A percentile compares a stretch with the other conserved stretches of the same genome.
Evolutionary conservation across 2,329 filamentous ascomycete species (phyloP).

Genomic region (Nigrospora oryzae): DNA sequence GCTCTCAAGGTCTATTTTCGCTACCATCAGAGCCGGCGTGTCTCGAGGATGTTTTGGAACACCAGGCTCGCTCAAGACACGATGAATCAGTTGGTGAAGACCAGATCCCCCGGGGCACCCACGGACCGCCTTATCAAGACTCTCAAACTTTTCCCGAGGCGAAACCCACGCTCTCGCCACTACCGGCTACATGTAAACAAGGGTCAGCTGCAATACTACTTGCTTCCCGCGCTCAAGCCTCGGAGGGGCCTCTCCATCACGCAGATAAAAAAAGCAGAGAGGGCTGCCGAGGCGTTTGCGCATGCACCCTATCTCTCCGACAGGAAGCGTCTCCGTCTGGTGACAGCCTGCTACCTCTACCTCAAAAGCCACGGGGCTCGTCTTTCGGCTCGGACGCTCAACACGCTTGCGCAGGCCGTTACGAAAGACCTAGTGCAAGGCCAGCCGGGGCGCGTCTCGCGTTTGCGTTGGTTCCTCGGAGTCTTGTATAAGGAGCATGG

Average conservation of each 20-base stretch:
- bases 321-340: slow-evolving; percentile 16
- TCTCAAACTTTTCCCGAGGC: slow-evolving; percentile 6
- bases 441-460: slow-evolving; percentile 21
- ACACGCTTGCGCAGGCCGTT: slow-evolving; percentile 21
- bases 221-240: too few relatives aligned
- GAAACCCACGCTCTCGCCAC: too few relatives aligned
- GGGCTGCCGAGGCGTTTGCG: slow-evolving; percentile 10
- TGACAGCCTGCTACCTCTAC: slow-evolving; percentile 21
- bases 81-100: slow-evolving; percentile 9
- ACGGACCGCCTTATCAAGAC: slow-evolving; percentile 7
- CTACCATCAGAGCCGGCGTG: slow-evolving; percentile 7
- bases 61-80: slow-evolving; percentile 10
- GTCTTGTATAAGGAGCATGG: slow-evolving; percentile 18
- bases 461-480: slow-evolving; percentile 25
- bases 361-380: slow-evolving; percentile 12
- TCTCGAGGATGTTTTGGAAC: slow-evolving; percentile 10
- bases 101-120: slow-evolving; percentile 4
- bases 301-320: slow-evolving; percentile 10
- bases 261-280: slow-evolving; percentile 6
- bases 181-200: too few relatives aligned
- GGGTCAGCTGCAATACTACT: too few relatives aligned
- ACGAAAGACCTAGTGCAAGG: slow-evolving; percentile 25
- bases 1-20: slow-evolving; percentile 13
- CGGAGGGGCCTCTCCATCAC: neutral
- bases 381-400: slow-evolving; percentile 15